These are phyloP conservation scores for Dactylorhiza incarnata DNA, from an alignment of 106 monocot species.

Conservation along the genomic window DNA sequence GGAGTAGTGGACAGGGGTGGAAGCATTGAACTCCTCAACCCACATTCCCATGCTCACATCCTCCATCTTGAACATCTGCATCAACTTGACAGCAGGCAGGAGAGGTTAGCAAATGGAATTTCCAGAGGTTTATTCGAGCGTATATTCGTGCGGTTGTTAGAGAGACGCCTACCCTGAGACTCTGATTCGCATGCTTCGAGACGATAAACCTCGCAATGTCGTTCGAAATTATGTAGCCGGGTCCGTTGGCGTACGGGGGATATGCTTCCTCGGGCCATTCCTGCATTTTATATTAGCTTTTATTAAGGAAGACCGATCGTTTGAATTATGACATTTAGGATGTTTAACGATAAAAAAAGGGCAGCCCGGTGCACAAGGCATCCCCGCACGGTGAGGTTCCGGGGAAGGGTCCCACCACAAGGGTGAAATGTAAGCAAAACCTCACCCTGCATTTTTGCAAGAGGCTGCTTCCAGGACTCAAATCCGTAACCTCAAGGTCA, in stretches of 20 bases:
- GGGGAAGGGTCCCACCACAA: too few relatives aligned
- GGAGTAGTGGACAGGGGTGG: constrained; percentile 43
- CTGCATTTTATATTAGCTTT: constrained; percentile 17
- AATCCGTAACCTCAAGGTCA: too few relatives aligned
- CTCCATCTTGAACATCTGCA: constrained; percentile 97
- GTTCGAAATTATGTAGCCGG: constrained; percentile 79
- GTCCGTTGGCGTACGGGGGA: constrained; percentile 89
- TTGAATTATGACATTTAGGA: too few relatives aligned
- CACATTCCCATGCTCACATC: constrained; percentile 99
- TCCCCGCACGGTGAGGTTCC: too few relatives aligned
- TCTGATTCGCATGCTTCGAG: constrained; percentile 54
- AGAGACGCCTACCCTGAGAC: constrained; percentile 40
- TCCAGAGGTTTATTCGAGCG: not conserved
- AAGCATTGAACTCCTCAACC: constrained; percentile 82
- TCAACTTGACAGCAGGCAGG: not conserved
- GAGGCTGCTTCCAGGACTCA: too few relatives aligned
- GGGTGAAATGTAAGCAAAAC: too few relatives aligned
- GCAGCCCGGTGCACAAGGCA: too few relatives aligned
- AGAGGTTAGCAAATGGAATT: not conserved
- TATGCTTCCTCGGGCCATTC: constrained; percentile 93
- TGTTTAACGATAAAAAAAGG: too few relatives aligned
- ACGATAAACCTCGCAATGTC: constrained; percentile 63
- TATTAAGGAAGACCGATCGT: too few relatives aligned
- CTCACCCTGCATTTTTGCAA: too few relatives aligned
- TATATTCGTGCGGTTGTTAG: not conserved